A percentile compares a stretch with the other conserved stretches of the same genome.
Conservation (phyloP, 768 basidiomycete species). For the Hortiboletus flavorubellus region DNA sequence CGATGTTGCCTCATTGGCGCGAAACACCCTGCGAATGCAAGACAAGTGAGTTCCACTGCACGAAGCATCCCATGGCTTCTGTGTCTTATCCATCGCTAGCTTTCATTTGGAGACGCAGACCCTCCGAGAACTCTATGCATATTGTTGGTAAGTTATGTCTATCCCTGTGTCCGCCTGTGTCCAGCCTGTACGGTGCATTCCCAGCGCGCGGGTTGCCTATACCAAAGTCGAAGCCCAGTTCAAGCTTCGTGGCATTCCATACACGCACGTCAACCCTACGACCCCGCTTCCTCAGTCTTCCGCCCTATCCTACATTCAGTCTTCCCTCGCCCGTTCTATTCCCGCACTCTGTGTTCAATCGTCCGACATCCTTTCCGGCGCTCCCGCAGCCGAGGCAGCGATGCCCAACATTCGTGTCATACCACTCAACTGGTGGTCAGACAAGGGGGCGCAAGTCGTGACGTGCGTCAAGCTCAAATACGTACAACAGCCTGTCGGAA, state of each 20-base stretch:
- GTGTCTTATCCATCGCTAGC: conserved; percentile 12
- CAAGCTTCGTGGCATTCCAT: conserved; percentile 76
- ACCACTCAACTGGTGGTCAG: conserved; percentile 90
- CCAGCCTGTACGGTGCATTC: neutral
- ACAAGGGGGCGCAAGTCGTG: conserved; percentile 74
- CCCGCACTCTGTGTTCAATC: conserved; percentile 84
- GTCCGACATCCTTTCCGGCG: conserved; percentile 74
- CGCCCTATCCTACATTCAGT: conserved; percentile 58
- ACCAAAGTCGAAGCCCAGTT: conserved; percentile 86
- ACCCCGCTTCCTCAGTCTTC: conserved; percentile 38
- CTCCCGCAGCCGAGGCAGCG: conserved; percentile 85
- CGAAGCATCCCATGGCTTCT: neutral
- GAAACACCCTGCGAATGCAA: conserved; percentile 19
- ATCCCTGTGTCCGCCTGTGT: neutral
- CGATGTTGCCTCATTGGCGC: conserved; percentile 3
- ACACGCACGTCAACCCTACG: conserved; percentile 66
- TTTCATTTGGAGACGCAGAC: conserved; percentile 73
- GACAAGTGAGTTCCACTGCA: conserved; percentile 23
- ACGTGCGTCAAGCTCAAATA: conserved; percentile 91
- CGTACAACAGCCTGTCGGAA: conserved; percentile 81
- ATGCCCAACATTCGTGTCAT: conserved; percentile 91
- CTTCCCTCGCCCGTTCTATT: conserved; percentile 71
- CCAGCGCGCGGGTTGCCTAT: conserved; percentile 86
- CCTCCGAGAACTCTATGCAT: conserved; percentile 76
- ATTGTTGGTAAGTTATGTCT: conserved; percentile 69